Evolutionary conservation across 2,329 filamentous ascomycete species (phyloP), one percentile per base, ranked within the genome.

Genomic region (Xylariomycetidae sp.): DNA sequence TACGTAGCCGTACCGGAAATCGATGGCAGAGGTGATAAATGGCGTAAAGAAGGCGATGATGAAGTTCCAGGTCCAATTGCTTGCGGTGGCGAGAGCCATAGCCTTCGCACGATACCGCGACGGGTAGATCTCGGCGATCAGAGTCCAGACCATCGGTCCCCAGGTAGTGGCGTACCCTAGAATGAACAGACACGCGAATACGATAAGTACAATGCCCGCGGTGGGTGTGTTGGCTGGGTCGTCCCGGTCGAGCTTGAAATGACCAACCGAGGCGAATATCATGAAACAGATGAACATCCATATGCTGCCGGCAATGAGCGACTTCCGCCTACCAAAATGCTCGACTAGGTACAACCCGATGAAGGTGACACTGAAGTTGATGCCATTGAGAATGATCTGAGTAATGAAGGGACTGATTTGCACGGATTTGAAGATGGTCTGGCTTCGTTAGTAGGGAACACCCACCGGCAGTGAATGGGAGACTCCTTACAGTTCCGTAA

Each of bases 11-110:
- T 85, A 86, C 2, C 70, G 70, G 58, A 82, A 88, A 45, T 82
- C 74, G 34, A 88, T 88, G 4, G 74, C 73, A 0, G 68, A 63
- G 0, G 80, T 84, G 53, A 89, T 88, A 59, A 88, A 88, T 0
- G 85, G 82, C 0, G 85, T 88, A 65, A 88, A 87, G 66, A 89
- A 89, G 0, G 76, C 77, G 40, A 80, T 72, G 44, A 85, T 67
- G 60, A 88, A 88, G 58, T 87, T 85, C 79, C 80, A 86, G 19
- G 69, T 64, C 79, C 79, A 82, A 57, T 82, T 82, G 46, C 69
- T 71, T 0, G 74, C 69, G 0, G 77, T 82, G 0, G 74, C 69
- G 2, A 81, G 54, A 2, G 74, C 75, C 68, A 80, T 80, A 18
- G 68, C 72, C 50, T 71, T 70, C 3, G 75, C 75, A 23, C 77